phyloP scores from a whole-genome alignment of 768 basidiomycete genomes.

The Suillus plorans region DNA sequence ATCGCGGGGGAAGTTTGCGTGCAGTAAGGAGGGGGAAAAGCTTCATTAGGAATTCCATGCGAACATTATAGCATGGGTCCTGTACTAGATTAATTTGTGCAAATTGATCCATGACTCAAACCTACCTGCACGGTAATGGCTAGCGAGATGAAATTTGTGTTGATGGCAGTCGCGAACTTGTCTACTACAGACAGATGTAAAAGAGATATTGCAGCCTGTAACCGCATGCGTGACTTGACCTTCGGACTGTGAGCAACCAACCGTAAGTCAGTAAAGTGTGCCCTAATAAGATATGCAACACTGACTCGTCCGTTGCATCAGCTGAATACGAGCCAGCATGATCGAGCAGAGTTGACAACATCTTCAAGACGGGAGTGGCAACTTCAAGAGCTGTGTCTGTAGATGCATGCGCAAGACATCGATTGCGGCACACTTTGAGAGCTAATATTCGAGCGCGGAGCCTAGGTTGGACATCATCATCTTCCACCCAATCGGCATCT shows the following conservation, averaged over 20 bases:
- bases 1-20: constrained; percentile 66
- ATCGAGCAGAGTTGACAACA: constrained; percentile 71
- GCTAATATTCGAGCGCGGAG: constrained; percentile 72
- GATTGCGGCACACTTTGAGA: constrained; percentile 80
- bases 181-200: constrained; percentile 70
- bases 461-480: constrained; percentile 54
- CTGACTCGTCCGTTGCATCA: constrained; percentile 51
- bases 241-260: constrained; percentile 41
- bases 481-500: constrained; percentile 77
- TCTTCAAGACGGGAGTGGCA: constrained; percentile 71
- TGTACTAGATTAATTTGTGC: constrained; percentile 29
- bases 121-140: constrained; percentile 77
- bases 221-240: constrained; percentile 74
- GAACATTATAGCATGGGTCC: constrained; percentile 90
- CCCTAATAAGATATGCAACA: constrained; percentile 4
- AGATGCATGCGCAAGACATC: constrained; percentile 67
- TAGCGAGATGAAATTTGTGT: constrained; percentile 62
- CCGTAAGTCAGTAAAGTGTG: constrained; percentile 12
- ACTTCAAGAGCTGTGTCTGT: constrained; percentile 62
- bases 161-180: constrained; percentile 55
- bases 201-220: constrained; percentile 80
- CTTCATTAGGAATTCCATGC: constrained; percentile 75
- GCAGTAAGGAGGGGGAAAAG: constrained; percentile 60
- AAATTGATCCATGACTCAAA: not conserved
- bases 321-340: constrained; percentile 66